Evolutionary conservation across 2,329 filamentous ascomycete species (phyloP), one percentile per base, ranked within the genome.

Genomic region (Ophiocordyceps sinensis): DNA sequence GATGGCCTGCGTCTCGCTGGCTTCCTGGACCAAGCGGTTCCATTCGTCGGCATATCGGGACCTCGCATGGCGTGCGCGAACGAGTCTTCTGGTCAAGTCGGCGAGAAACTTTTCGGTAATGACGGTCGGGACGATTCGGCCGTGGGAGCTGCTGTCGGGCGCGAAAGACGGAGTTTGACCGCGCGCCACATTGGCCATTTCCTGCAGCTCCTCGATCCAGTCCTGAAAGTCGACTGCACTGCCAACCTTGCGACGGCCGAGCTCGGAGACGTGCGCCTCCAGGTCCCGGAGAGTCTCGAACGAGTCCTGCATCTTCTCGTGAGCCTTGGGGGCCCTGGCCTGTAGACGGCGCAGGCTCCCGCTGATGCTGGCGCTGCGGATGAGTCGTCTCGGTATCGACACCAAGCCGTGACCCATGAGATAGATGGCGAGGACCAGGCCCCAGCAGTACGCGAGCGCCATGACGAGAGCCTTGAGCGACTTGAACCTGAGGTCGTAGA

Each of bases 331-430:
- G 5, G 91, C 91, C 46, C 82, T 75, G 9, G 70, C 68, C 56
- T 96, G 87, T 30, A 95, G 67, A 30, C 82, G 71, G 45, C 79
- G 79, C 37, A 98, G 61, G 42, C 80, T 74, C 38, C 76, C 77
- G 48, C 79, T 83, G 37, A 88, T 76, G 54, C 79, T 86, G 28
- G 87, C 82, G 54, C 85, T 82, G 44, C 82, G 77, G 53, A 91
- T 82, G 14, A 98, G 67, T 31, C 75, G 76, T 48, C 89, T 73
- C 1, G 91, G 91, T 43, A 98, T 83, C 1, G 88, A 83, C 28
- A 98, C 91, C 23, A 98, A 70, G 8, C 91, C 91, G 60, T 98
- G 91, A 7, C 91, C 91, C 89, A 98, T 96, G 34, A 98, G 71
- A 55, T 94, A 96, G 46, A 98, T 94, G 37, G 88, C 91, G 40